A percentile compares a stretch with the other conserved stretches of the same genome.
Evolutionary conservation across 441 rosid genomes (phyloP).

Genomic region (Croton laevigatus): DNA sequence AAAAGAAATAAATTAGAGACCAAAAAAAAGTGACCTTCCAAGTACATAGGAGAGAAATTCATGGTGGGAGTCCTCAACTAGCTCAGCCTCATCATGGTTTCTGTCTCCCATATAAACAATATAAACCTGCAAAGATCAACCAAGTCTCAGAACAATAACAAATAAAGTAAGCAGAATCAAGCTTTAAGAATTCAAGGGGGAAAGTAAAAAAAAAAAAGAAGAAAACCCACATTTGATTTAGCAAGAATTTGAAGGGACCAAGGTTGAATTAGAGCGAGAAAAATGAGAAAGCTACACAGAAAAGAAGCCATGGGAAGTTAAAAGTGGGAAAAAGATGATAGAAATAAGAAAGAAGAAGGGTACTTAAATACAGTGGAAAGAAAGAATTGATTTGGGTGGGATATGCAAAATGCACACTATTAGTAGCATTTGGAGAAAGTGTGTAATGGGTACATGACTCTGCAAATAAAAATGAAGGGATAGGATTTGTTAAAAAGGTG

Average conservation of each 20-base stretch:
- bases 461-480: constrained; percentile 2
- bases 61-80: constrained; percentile 41
- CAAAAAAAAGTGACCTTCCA: constrained; percentile 40
- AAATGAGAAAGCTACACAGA: constrained; percentile 14
- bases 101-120: constrained; percentile 52
- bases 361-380: not conserved
- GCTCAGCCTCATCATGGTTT: constrained; percentile 28
- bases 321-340: constrained; percentile 6
- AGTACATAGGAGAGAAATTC: constrained; percentile 41
- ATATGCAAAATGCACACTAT: not conserved
- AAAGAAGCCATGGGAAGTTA: constrained; percentile 28
- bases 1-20: too few species aligned
- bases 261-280: constrained; percentile 26
- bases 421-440: constrained; percentile 10
- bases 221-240: constrained; percentile 39
- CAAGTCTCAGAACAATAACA: not conserved
- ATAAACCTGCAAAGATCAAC: constrained; percentile 35
- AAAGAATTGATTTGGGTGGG: not conserved
- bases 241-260: constrained; percentile 21
- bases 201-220: too few species aligned
- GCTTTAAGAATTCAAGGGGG: not conserved
- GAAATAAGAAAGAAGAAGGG: not conserved
- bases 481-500: not conserved
- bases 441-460: not conserved
- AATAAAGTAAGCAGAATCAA: constrained; percentile 8